Evolutionary conservation across 2,329 filamentous ascomycete genomes (phyloP), one percentile per base, ranked within the genome.

Genomic region (Fusarium nisikadoi): DNA sequence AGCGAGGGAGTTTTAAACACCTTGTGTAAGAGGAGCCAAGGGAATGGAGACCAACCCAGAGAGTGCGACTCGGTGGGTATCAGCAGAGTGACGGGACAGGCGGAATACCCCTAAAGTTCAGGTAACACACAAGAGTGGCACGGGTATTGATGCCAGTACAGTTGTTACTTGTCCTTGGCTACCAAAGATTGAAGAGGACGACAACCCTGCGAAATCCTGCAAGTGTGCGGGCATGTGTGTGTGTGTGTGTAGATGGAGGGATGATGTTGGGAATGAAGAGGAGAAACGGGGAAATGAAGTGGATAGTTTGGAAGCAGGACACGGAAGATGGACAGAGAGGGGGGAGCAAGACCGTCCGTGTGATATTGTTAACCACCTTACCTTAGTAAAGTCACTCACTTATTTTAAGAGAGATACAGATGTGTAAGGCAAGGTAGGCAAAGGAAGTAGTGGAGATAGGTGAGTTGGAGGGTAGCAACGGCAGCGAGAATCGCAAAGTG

Each of bases 381-480:
- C 52, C 49, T 33, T 31, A 41, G 33, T 29, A 57, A 43, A 57
- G 23, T 35, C n/a, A 45, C 39, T 66, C 49, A 50, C 62, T 43
- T 49, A 55, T 57, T 45, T 61, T 39, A 20, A 25, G 33, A 29
- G 54, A 60, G 62, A 61, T 54, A 35, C 35, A 56, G 49, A 69
- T 68, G 68, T 56, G 53, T 33, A 38, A 38, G 9, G 35, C 17
- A 38, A 17, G 11, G 29, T 31, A 29, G 27, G 8, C 27, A 31
- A 31, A 8, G 29, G 23, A 50, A 29, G 31, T 35, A 35, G 47
- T 50, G 31, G 47, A 50, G 47, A 50, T 50, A 31, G 31, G 39
- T 69, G 45, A 72, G 69, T 69, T 59, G 61, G 70, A 72, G 69
- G 65, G 70, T 72, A 52, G 65, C 54, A 68, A 57, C 59, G 63